Percentiles rank a stretch among this genome's conserved stretches.
These are phyloP conservation scores for Lablab purpureus DNA, from an alignment of 306 rosid genomes.

Conservation along the genomic window DNA sequence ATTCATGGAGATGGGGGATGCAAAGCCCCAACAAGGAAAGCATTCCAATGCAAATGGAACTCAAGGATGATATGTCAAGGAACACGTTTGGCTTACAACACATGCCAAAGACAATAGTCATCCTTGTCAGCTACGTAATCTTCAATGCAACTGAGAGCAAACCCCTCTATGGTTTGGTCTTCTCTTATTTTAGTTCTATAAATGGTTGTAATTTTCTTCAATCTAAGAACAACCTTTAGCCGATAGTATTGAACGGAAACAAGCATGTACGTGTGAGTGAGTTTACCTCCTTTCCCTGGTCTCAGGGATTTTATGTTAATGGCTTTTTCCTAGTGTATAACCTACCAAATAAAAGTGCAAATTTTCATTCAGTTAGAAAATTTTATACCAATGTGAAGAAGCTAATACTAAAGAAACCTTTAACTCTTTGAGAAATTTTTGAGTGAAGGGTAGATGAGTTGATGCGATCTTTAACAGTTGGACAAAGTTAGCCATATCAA, in stretches of 20 bases:
- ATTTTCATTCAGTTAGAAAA: not conserved
- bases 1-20: slow-evolving; percentile 66
- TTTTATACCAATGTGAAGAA: not conserved
- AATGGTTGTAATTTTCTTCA: not conserved
- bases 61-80: slow-evolving; percentile 30
- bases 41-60: slow-evolving; percentile 38
- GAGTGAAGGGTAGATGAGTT: not conserved
- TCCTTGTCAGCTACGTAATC: not conserved
- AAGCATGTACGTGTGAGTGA: not conserved
- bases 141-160: slow-evolving; percentile 4
- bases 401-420: not conserved
- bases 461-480: not conserved
- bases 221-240: not conserved
- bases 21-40: slow-evolving; percentile 53
- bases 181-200: slow-evolving; percentile 14
- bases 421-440: not conserved
- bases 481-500: not conserved
- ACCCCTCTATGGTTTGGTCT: slow-evolving; percentile 4
- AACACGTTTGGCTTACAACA: not conserved
- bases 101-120: not conserved
- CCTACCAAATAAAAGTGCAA: slow-evolving; percentile 14
- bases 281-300: slow-evolving; percentile 10
- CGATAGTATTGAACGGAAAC: slow-evolving; percentile 5
- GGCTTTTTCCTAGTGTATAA: slow-evolving; percentile 1
- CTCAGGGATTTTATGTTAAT: not conserved